phyloP scores from a whole-genome alignment of 257 asterid genomes.

The Coffea canephora region DNA sequence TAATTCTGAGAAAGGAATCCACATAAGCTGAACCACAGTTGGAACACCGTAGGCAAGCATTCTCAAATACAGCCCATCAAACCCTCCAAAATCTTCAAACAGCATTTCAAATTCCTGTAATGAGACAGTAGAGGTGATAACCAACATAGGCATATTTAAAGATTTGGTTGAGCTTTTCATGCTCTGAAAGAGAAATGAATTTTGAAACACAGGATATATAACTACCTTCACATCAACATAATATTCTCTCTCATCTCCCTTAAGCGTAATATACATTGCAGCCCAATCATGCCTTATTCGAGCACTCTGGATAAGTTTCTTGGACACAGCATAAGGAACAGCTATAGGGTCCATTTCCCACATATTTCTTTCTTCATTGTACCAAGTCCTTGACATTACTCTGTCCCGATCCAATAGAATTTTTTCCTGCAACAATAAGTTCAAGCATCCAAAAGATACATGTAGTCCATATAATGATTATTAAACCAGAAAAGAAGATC shows the following conservation, averaged over 20 bases:
- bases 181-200: slow-evolving; percentile 8
- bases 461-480: slow-evolving; percentile 7
- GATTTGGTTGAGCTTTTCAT: background rate
- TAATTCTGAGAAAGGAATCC: slow-evolving; percentile 89
- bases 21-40: slow-evolving; percentile 86
- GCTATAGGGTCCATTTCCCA: slow-evolving; percentile 97
- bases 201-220: slow-evolving; percentile 20
- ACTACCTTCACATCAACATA: slow-evolving; percentile 73
- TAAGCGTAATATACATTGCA: slow-evolving; percentile 71
- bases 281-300: slow-evolving; percentile 97
- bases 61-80: slow-evolving; percentile 86
- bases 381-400: slow-evolving; percentile 86
- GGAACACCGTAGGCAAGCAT: slow-evolving; percentile 83
- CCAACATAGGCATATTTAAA: background rate
- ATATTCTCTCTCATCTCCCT: slow-evolving; percentile 85
- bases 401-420: slow-evolving; percentile 90
- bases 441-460: slow-evolving; percentile 19
- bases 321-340: slow-evolving; percentile 89
- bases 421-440: slow-evolving; percentile 50
- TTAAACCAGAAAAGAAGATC: background rate
- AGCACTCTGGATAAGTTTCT: slow-evolving; percentile 81
- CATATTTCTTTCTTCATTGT: slow-evolving; percentile 65
- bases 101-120: slow-evolving; percentile 78
- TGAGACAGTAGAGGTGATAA: slow-evolving; percentile 19
- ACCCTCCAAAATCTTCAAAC: slow-evolving; percentile 91